phyloP scores from a whole-genome alignment of 108 stramenopile species.

The Fistulifera pelliculosa region DNA sequence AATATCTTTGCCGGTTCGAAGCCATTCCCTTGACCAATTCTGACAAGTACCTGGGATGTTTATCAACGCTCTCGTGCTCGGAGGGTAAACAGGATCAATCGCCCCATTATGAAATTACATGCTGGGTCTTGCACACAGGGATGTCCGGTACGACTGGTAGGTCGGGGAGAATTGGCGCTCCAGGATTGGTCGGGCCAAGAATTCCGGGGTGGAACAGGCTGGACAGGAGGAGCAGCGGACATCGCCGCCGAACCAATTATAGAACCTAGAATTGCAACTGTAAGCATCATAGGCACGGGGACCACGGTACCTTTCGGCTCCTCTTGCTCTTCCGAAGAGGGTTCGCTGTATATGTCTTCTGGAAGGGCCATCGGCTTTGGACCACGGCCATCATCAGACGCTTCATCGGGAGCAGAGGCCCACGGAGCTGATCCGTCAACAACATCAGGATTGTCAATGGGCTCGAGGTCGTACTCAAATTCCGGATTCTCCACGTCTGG shows the following conservation, averaged over 20 bases:
- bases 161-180: constrained; percentile 3
- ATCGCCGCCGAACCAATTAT: background rate
- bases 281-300: constrained; percentile 7
- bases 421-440: constrained; percentile 13
- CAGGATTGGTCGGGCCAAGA: background rate
- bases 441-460: constrained; percentile 2
- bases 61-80: constrained; percentile 18
- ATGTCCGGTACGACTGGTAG: constrained; percentile 8
- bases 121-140: constrained; percentile 23
- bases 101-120: constrained; percentile 27
- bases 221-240: constrained; percentile 2
- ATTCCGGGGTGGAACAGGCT: constrained; percentile 1
- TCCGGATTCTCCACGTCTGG: too few species aligned
- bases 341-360: constrained; percentile 14
- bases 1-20: constrained; percentile 35
- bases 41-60: constrained; percentile 39
- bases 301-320: constrained; percentile 11
- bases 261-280: constrained; percentile 1
- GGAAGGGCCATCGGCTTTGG: constrained; percentile 14
- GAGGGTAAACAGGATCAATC: constrained; percentile 24
- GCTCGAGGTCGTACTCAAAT: background rate
- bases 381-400: constrained; percentile 5
- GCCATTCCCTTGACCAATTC: constrained; percentile 34
- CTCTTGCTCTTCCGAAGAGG: constrained; percentile 5
- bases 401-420: constrained; percentile 12